Base-by-base conservation (phyloP, 2,329 filamentous ascomycete species). In the Monilinia aucupariae region DNA sequence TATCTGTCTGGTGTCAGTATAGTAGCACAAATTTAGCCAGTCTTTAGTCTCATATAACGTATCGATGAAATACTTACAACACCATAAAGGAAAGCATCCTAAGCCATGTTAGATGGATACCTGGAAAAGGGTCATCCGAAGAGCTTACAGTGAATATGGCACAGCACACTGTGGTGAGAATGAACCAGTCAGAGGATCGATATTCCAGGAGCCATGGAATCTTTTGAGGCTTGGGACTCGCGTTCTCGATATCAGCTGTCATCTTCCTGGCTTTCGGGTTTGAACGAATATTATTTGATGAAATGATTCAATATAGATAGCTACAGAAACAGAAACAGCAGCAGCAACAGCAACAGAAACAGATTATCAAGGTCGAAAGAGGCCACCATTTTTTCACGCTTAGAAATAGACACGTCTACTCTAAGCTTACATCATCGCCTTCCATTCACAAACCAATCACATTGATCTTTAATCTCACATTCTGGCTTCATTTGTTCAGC, bases 11-110 rank as follows among this genome's bases (percentile, higher is more conserved):
- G 17, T 43, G 58, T 60, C 34, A 60, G 48, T 32, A 48, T 12
- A 30, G 52, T 13, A n/a, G 20, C 22, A 8, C 17, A 52, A 4
- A 1, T 30, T 17, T 27, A n/a, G 47, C 25, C 17, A 12, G 15
- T 43, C n/a, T 32, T 30, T 52, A 17, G 22, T 27, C 25, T 47
- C 34, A 52, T 60, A 27, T 12, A 22, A 30, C 17, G 13, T 34
- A 47, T 56, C 12, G 25, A 51, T 27, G 47, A 17, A 41, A 60
- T 43, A 20, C 47, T 43, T 60, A 65, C 64, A 30, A 86, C 74
- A 22, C 78, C 82, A 68, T 86, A 86, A 43, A 82, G 77, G 69
- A 86, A 85, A 70, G 86, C 82, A 71, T 87, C 85, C 64, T 65
- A 55, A 43, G 64, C 70, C 20, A 43, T n/a, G 39, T 64, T 53